Conservation (phyloP, 352 stramenopile species). For the Phytopythium kandeliae region DNA sequence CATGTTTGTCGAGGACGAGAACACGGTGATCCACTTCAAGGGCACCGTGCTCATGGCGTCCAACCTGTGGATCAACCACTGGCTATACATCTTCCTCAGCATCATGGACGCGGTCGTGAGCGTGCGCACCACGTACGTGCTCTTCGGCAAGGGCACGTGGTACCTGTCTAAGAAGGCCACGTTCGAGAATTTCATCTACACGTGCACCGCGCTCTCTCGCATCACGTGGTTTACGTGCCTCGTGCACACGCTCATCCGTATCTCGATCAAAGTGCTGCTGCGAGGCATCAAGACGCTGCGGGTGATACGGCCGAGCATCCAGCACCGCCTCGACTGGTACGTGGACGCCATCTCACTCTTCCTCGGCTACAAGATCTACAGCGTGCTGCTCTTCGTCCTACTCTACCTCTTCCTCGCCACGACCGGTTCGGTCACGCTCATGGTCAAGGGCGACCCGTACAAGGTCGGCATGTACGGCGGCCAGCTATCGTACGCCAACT, state of each 20-base stretch:
- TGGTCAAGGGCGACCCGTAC: constrained; percentile 12
- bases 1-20: constrained; percentile 7
- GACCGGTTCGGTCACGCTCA: constrained; percentile 24
- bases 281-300: constrained; percentile 85
- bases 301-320: constrained; percentile 12
- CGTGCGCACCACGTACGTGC: constrained; percentile 24
- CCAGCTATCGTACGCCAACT: constrained; percentile 20
- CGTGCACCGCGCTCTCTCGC: constrained; percentile 20
- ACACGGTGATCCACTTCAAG: constrained; percentile 17
- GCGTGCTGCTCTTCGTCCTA: constrained; percentile 23
- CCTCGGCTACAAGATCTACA: constrained; percentile 46
- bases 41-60: constrained; percentile 21
- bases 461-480: constrained; percentile 26
- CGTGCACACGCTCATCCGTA: constrained; percentile 16
- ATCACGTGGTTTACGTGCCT: constrained; percentile 36
- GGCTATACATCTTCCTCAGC: constrained; percentile 35
- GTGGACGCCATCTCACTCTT: constrained; percentile 23
- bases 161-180: constrained; percentile 26
- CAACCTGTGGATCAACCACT: constrained; percentile 45
- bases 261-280: constrained; percentile 6
- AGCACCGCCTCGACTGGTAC: constrained; percentile 21
- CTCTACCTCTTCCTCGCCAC: constrained; percentile 18
- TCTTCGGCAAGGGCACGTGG: constrained; percentile 26
- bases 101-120: constrained; percentile 26
- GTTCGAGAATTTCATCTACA: constrained; percentile 32